Evolutionary conservation across 2,329 filamentous ascomycete species (phyloP).

Genomic region (Fusarium sulawesiense): DNA sequence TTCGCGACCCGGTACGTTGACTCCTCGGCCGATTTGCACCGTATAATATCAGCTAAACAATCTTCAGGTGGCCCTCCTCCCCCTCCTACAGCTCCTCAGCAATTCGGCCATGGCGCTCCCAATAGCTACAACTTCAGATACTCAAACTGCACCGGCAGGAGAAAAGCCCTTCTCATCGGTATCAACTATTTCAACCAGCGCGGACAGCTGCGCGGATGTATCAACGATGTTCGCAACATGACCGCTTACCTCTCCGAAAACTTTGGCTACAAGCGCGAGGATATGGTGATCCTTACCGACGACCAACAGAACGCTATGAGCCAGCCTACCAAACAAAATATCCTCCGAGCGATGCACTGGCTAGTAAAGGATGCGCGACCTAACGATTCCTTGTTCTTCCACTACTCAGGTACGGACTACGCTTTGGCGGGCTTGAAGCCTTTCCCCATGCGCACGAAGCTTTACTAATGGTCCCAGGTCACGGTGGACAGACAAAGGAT

Average conservation of each 20-base stretch:
- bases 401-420: constrained; percentile 82
- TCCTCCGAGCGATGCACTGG: constrained; percentile 97
- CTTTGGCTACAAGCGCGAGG: constrained; percentile 92
- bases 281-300: constrained; percentile 97
- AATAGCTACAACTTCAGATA: constrained; percentile 87
- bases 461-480: constrained; percentile 60
- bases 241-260: constrained; percentile 87
- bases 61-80: constrained; percentile 65
- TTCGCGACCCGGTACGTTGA: constrained; percentile 58
- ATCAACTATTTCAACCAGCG: constrained; percentile 97
- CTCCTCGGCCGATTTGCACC: neutral
- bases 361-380: constrained; percentile 91
- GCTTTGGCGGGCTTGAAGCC: neutral
- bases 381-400: constrained; percentile 96
- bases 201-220: constrained; percentile 90
- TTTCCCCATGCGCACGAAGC: neutral
- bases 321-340: constrained; percentile 95
- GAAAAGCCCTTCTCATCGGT: constrained; percentile 91
- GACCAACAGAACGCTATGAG: constrained; percentile 98
- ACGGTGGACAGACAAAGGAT: constrained; percentile 85
- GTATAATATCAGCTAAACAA: constrained; percentile 28
- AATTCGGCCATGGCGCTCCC: constrained; percentile 84
- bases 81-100: constrained; percentile 74
- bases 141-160: constrained; percentile 86
- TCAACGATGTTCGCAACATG: constrained; percentile 99